Evolutionary conservation across 2,329 filamentous ascomycete genomes (phyloP), one percentile per base, ranked within the genome.

Genomic region (Emmonsiellopsis sp.): DNA sequence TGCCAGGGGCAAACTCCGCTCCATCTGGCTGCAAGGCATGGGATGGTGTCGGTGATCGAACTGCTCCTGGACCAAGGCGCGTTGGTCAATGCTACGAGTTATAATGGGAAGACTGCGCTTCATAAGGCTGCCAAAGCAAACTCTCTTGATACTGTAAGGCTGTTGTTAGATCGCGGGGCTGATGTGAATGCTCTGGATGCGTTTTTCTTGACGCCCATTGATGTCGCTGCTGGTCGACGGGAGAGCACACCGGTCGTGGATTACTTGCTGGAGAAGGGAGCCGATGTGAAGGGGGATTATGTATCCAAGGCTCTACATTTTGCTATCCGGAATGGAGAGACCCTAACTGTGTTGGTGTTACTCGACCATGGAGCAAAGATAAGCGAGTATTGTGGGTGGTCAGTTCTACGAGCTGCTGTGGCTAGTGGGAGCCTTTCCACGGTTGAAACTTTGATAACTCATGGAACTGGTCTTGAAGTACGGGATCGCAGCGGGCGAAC

Each of bases 71-170:
- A 48, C 16, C 45, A 35, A 9, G 45, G 45, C 16, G 45, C 45
- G 11, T 13, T 13, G 8, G 16, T 34, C 30, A 32, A 48, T 30
- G 45, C 9, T 10, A 11, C 15, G 8, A 13, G 20, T 20, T 48
- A 11, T n/a, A 1, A 11, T 30, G 49, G 51, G 30, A 16, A 31
- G 13, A 60, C 58, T n/a, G 55, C 58, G 37, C 52, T 61, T 10
- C 54, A 11, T 5, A 51, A 30, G 30, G 60, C 59, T 10, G 55
- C 58, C 16, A 40, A 40, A 11, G 37, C 11, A 15, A 15, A 40
- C 15, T 11, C 10, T 40, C 11, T 15, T 11, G 37, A 15, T 3
- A 40, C 15, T 40, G 37, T 40, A 15, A 11, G 37, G 10, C 15
- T 40, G 37, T 15, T 40, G 15, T 6, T 40, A 15, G 37, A 15